Evolutionary conservation across 1,284 basidiomycete genomes (phyloP).

Genomic region (Athelia sp.): DNA sequence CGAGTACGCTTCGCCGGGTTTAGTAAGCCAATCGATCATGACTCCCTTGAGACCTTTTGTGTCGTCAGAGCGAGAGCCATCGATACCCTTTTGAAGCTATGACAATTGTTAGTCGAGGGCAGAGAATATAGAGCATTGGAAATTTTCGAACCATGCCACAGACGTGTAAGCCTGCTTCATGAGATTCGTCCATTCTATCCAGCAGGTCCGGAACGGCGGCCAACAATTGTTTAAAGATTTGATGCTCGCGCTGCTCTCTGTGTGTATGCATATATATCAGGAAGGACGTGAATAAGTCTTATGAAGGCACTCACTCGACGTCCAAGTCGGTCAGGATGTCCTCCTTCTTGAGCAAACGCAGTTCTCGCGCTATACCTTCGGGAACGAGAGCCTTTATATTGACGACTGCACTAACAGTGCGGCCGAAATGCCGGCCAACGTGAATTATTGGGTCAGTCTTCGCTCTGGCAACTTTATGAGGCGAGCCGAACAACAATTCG

Average conservation of each 20-base stretch:
- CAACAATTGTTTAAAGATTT: background rate
- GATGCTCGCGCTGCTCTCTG: background rate
- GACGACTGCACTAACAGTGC: background rate
- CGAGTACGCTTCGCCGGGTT: slow-evolving; percentile 1
- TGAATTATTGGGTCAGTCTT: background rate
- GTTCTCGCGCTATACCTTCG: background rate
- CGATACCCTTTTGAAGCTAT: slow-evolving; percentile 10
- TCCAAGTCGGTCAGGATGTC: background rate
- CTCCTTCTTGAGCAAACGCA: background rate
- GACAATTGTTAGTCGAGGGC: background rate
- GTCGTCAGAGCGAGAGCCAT: slow-evolving; percentile 9
- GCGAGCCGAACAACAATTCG: too few relatives aligned
- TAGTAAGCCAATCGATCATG: slow-evolving; percentile 9
- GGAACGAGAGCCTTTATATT: background rate
- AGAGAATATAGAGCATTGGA: background rate
- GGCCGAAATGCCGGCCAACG: background rate
- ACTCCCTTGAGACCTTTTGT: slow-evolving; percentile 8
- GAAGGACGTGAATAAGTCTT: background rate
- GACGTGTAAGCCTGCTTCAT: background rate
- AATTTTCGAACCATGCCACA: background rate
- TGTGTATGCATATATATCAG: background rate
- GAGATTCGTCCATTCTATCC: background rate
- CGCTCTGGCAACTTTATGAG: too few relatives aligned
- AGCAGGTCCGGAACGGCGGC: background rate
- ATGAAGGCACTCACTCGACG: background rate